Base-by-base conservation (phyloP, 192 early-diverging fungal genomes). In the Kickxella alabastrina region DNA sequence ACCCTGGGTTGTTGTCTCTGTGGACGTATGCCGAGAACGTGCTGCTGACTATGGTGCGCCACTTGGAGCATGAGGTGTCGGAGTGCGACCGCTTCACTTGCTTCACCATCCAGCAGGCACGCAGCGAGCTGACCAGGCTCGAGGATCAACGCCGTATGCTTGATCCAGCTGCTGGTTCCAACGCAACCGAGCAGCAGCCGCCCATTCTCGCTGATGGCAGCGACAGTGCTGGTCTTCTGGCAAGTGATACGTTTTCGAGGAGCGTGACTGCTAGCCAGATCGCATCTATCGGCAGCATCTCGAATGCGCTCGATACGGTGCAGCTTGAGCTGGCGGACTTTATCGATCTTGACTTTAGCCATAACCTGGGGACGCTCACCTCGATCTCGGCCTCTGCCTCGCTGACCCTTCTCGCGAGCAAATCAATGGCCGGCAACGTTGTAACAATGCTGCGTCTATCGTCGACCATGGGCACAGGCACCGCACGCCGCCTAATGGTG, bases 1-100 rank as follows among this genome's bases (percentile, higher is more conserved):
- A 87, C 70, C 80, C 82, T 22, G 93, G 95, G 23, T 55, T 93
- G 31, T 55, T 92, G 13, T 82, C 87, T 46, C 80, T 89, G 29
- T 93, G 91, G 91, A 78, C 83, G 38, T 98, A 95, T 70, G 90
- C 93, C 12, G 77, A 83, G 36, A 85, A 87, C 41, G 68, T 98
- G 49, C 75, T 86, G 44, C 79, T 83, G 49, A 72, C 80, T 34
- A 83, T 88, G 79, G 72, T 82, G 9, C 77, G 84, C 29, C 69
- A 78, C 10, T 61, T 90, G 47, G 65, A 81, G 35, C 77, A 83
- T 42, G 85, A 83, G 34, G 79, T 87, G 18, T 64, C 77, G 17
- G 77, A 75, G 60, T 78, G 75, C 46, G 85, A 90, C 62, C 49
- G 60, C 19, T 72, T 81, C 37, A 79, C 86, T 15, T 66, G 57